Evolutionary conservation across 2,329 filamentous ascomycete species (phyloP).

Genomic region (Teratosphaeria epicoccoides): DNA sequence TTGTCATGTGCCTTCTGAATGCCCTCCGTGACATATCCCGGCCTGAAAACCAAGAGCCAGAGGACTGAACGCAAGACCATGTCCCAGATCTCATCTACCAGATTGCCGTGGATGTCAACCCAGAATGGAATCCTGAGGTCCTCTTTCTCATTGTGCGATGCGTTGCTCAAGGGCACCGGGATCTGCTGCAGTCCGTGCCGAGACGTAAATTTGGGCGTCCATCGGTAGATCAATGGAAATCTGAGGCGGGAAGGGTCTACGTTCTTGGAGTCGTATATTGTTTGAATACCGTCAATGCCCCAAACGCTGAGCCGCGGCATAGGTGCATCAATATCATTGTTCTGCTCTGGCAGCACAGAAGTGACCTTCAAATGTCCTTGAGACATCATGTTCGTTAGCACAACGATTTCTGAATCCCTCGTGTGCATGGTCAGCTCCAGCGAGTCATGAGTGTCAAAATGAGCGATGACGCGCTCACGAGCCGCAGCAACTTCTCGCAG

Average conservation of each 20-base stretch:
- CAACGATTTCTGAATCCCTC: constrained; percentile 56
- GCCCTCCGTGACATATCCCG: constrained; percentile 44
- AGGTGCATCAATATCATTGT: constrained; percentile 35
- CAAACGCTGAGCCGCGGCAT: constrained; percentile 43
- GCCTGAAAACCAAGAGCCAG: constrained; percentile 52
- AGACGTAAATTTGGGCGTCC: constrained; percentile 49
- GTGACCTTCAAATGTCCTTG: constrained; percentile 46
- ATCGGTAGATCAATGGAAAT: constrained; percentile 51
- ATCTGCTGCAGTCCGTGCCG: constrained; percentile 42
- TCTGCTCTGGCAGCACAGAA: constrained; percentile 49
- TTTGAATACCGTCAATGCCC: constrained; percentile 58
- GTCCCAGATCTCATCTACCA: constrained; percentile 53
- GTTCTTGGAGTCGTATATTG: constrained; percentile 59
- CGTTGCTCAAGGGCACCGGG: constrained; percentile 15
- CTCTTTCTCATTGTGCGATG: constrained; percentile 8
- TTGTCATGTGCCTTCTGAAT: constrained; percentile 48
- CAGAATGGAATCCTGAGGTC: constrained; percentile 52
- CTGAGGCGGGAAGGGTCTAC: constrained; percentile 56
- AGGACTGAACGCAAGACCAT: constrained; percentile 52
- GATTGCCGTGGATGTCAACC: constrained; percentile 56
- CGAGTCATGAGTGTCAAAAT: constrained; percentile 27
- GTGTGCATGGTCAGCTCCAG: constrained; percentile 46
- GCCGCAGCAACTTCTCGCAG: constrained; percentile 18
- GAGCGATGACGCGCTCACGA: constrained; percentile 12
- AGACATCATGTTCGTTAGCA: constrained; percentile 54